Base-by-base conservation (phyloP, 306 rosid species). In the Biancaea sappan region DNA sequence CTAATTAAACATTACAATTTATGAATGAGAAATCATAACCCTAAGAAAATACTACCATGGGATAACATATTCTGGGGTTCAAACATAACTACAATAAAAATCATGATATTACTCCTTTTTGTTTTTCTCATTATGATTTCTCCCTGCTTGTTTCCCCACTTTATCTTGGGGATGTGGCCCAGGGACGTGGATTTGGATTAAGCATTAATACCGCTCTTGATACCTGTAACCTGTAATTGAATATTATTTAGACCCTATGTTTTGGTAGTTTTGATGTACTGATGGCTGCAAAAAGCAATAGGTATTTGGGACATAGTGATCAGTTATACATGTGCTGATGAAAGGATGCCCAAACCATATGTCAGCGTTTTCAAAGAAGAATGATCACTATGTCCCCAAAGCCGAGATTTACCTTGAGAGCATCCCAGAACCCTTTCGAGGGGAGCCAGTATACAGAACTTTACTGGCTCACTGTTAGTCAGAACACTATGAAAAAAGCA, bases 351-450 rank as follows among this genome's bases (percentile, higher is more conserved):
- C n/a, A n/a, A 14, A 28, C 11, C 56, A 66, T 61, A 38, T 52
- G 21, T 65, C 14, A 2, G 22, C 21, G 38, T 24, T 18, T 5
- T 43, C 26, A n/a, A n/a, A n/a, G n/a, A n/a, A n/a, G n/a, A n/a
- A n/a, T 41, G 52, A 9, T 25, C 38, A 65, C 16, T 6, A 14
- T 41, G 54, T 86, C 38, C 29, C 29, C 2, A 83, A 75, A 75
- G 97, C 98, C 34, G 97, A 89, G 76, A 83, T 47, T 6, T 86
- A 78, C 81, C 18, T 94, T 8, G 81, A 78, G 56, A 75, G 54
- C 28, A 82, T 94, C 66, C 98, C 98, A 25, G 16, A 86, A 35
- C 88, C 97, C 73, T 88, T 86, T 44, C 88, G 81, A 77, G 88
- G 97, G 37, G 98, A 91, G 73, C 19, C 67, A 43, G 31, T 88